Evolutionary conservation across 441 rosid species (phyloP).

Genomic region (Codiaeum variegatum): DNA sequence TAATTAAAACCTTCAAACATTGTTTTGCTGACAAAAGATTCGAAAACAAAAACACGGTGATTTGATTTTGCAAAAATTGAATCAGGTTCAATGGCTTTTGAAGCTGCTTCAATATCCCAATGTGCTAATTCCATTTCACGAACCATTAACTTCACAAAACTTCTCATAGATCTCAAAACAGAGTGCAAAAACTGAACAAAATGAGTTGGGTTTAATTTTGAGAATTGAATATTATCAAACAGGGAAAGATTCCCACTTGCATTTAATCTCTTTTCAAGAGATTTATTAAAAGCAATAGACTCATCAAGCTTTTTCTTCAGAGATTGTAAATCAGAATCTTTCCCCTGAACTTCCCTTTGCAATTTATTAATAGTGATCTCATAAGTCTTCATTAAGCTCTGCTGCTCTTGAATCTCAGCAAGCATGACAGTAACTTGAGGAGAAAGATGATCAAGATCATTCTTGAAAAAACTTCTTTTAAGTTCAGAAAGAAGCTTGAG

Average conservation of each 20-base stretch:
- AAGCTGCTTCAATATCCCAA: conserved; percentile 74
- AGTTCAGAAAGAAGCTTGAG: conserved; percentile 67
- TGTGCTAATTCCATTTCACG: conserved; percentile 61
- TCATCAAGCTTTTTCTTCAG: conserved; percentile 59
- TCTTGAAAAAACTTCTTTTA: conserved; percentile 66
- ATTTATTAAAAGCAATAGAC: conserved; percentile 37
- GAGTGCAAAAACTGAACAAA: conserved; percentile 46
- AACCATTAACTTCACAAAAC: conserved; percentile 58
- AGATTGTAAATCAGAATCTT: conserved; percentile 52
- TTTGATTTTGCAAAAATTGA: conserved; percentile 44
- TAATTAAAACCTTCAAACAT: conserved; percentile 68
- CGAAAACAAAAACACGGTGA: conserved; percentile 68
- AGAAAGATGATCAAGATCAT: conserved; percentile 57
- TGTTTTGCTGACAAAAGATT: conserved; percentile 62
- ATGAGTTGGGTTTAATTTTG: conserved; percentile 41
- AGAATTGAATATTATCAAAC: conserved; percentile 52
- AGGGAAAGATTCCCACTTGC: conserved; percentile 54
- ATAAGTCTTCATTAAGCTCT: conserved; percentile 60
- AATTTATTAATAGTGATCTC: conserved; percentile 68
- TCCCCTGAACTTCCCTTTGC: conserved; percentile 50
- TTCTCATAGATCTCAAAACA: conserved; percentile 52
- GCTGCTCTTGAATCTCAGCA: conserved; percentile 82
- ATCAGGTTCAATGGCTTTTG: conserved; percentile 49
- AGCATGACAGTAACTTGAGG: conserved; percentile 52
- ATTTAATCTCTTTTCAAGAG: conserved; percentile 55